Conservation (phyloP, 1,284 basidiomycete genomes). For the Sphaerobolus stellatus region DNA sequence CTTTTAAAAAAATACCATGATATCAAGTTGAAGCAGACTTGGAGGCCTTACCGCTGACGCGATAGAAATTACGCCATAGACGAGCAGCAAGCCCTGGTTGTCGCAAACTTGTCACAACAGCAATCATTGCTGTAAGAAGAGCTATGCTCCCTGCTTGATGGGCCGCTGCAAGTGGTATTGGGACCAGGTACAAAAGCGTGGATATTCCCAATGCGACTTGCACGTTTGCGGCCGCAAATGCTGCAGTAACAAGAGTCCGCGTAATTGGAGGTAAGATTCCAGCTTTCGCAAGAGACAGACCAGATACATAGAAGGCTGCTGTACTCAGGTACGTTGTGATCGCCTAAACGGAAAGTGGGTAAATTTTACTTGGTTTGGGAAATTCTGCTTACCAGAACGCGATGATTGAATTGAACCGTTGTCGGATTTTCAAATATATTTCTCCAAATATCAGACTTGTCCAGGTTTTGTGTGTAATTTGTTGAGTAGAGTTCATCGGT, state of each 20-base stretch:
- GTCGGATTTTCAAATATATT: conserved; percentile 98
- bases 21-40: too few species aligned
- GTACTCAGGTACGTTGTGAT: conserved; percentile 79
- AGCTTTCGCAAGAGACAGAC: conserved; percentile 54
- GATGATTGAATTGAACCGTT: conserved; percentile 96
- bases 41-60: neutral
- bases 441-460: conserved; percentile 78
- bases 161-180: conserved; percentile 85
- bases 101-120: conserved; percentile 71
- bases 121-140: conserved; percentile 83
- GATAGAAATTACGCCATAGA: conserved; percentile 50
- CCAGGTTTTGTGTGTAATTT: conserved; percentile 67
- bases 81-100: conserved; percentile 70
- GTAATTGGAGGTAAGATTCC: conserved; percentile 67
- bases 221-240: conserved; percentile 80
- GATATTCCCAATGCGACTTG: conserved; percentile 91
- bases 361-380: neutral
- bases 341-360: conserved; percentile 49
- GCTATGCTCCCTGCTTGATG: conserved; percentile 95
- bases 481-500: conserved; percentile 79
- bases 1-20: too few species aligned
- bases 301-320: conserved; percentile 60
- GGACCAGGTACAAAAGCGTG: conserved; percentile 92
- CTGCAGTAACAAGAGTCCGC: conserved; percentile 59
- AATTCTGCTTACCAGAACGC: conserved; percentile 68